phyloP scores from a whole-genome alignment of 2,329 filamentous ascomycete species.

The Zymoseptoria passerinii region DNA sequence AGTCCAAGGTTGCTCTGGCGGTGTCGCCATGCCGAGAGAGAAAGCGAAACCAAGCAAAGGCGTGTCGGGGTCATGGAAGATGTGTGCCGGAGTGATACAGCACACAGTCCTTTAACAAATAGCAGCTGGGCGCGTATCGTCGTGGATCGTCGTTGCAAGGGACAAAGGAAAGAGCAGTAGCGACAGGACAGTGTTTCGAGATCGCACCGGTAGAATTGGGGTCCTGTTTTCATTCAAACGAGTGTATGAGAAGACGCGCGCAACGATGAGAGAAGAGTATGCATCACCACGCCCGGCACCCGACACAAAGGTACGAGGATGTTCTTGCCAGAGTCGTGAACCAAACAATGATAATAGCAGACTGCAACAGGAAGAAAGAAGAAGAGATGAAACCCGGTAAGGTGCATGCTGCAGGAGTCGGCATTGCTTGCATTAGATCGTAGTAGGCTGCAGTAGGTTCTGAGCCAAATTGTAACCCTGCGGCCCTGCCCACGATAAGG shows the following conservation, averaged over 20 bases:
- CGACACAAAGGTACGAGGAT: constrained; percentile 14
- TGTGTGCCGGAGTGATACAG: constrained; percentile 23
- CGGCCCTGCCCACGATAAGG: constrained; percentile 3
- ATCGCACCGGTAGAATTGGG: constrained; percentile 7
- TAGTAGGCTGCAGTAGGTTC: constrained; percentile 8
- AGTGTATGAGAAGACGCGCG: constrained; percentile 26
- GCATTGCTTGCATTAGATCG: constrained; percentile 9
- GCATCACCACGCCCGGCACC: constrained; percentile 19
- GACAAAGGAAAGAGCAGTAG: constrained; percentile 19
- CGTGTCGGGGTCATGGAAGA: constrained; percentile 22
- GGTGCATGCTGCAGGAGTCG: constrained; percentile 15
- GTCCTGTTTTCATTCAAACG: constrained; percentile 18
- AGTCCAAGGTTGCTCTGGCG: constrained; percentile 37
- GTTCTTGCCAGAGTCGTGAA: constrained; percentile 8
- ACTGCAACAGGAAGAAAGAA: constrained; percentile 15
- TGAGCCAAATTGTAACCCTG: constrained; percentile 8
- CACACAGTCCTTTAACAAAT: constrained; percentile 18
- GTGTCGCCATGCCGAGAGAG: constrained; percentile 35
- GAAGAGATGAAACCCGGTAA: constrained; percentile 20
- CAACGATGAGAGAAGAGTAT: constrained; percentile 20
- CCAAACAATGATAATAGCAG: constrained; percentile 8
- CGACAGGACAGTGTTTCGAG: constrained; percentile 13
- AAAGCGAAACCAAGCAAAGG: constrained; percentile 23
- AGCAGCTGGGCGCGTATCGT: constrained; percentile 21
- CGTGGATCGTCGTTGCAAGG: neutral